These are phyloP conservation scores for Thymus quinquecostatus DNA, from an alignment of 257 asterid genomes.

Conservation along the genomic window DNA sequence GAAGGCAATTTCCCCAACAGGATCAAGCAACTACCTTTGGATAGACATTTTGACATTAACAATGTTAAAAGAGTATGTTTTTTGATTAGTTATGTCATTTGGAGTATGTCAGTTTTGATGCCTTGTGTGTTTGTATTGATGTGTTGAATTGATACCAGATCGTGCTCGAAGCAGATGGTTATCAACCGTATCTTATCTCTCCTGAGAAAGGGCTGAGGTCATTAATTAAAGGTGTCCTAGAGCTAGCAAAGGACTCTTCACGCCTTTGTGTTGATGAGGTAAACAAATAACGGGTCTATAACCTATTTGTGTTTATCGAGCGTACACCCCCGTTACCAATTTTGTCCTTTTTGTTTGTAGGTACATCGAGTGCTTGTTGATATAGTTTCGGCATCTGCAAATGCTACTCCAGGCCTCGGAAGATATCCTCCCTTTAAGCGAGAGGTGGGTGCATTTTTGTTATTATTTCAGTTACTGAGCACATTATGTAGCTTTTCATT, in stretches of 20 bases:
- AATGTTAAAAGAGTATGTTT: constrained; percentile 83
- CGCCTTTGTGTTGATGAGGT: constrained; percentile 99
- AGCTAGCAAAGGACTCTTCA: constrained; percentile 96
- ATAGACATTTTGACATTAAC: constrained; percentile 88
- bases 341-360: constrained; percentile 35
- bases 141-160: constrained; percentile 53
- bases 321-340: constrained; percentile 15
- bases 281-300: constrained; percentile 28
- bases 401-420: constrained; percentile 98
- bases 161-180: constrained; percentile 98
- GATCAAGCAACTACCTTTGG: constrained; percentile 94
- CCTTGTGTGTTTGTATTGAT: constrained; percentile 31
- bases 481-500: constrained; percentile 6
- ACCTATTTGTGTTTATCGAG: constrained; percentile 7
- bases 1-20: constrained; percentile 97
- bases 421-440: constrained; percentile 98
- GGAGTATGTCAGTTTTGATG: constrained; percentile 6
- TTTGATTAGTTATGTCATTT: constrained; percentile 3
- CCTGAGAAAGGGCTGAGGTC: constrained; percentile 98
- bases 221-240: constrained; percentile 79
- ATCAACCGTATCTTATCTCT: constrained; percentile 98
- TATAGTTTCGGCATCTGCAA: constrained; percentile 90
- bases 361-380: constrained; percentile 95
- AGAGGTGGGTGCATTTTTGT: constrained; percentile 57
- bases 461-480: constrained; percentile 5